A percentile compares a stretch with the other conserved stretches of the same genome.
Evolutionary conservation across 441 rosid genomes (phyloP).

Genomic region (Brassica hybrid): DNA sequence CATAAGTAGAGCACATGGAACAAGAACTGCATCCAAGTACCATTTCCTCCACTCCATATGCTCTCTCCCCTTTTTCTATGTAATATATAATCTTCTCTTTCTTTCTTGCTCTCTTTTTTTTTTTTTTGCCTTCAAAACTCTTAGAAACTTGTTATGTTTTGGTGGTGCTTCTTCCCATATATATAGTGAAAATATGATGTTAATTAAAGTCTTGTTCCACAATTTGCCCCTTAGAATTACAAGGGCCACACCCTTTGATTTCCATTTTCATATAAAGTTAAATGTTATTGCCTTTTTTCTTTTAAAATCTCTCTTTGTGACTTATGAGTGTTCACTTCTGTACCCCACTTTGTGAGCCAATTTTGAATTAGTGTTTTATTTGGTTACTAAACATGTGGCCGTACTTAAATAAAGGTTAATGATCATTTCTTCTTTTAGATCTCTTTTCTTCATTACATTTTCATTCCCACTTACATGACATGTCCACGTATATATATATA

Average conservation of each 20-base stretch:
- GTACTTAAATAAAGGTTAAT: slow-evolving; percentile 11
- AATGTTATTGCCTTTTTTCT: slow-evolving; percentile 2
- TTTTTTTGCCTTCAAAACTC: slow-evolving; percentile 25
- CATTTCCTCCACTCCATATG: slow-evolving; percentile 81
- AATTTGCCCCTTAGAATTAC: slow-evolving; percentile 27
- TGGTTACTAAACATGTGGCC: slow-evolving; percentile 29
- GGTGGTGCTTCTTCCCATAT: slow-evolving; percentile 23
- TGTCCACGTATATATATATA: no score
- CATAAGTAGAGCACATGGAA: slow-evolving; percentile 64
- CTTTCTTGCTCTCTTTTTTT: slow-evolving; percentile 13
- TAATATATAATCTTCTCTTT: slow-evolving; percentile 18
- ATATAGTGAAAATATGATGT: slow-evolving; percentile 33
- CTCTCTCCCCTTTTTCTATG: slow-evolving; percentile 1
- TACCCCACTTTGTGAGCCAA: slow-evolving; percentile 39
- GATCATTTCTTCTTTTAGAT: slow-evolving; percentile 18
- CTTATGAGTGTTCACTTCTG: slow-evolving; percentile 37
- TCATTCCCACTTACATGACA: slow-evolving; percentile 5
- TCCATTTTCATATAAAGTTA: slow-evolving; percentile 9
- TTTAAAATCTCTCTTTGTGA: slow-evolving; percentile 31
- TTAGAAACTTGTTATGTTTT: slow-evolving; percentile 16
- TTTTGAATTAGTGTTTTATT: slow-evolving; percentile 14
- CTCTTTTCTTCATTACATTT: not conserved
- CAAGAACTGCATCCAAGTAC: slow-evolving; percentile 72
- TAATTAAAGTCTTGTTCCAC: slow-evolving; percentile 4
- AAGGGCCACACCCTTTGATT: slow-evolving; percentile 30